Percentiles rank a stretch among this genome's conserved stretches.
These are phyloP conservation scores for Aspergillus proliferans DNA, from an alignment of 2,329 filamentous ascomycete genomes.

Conservation along the genomic window DNA sequence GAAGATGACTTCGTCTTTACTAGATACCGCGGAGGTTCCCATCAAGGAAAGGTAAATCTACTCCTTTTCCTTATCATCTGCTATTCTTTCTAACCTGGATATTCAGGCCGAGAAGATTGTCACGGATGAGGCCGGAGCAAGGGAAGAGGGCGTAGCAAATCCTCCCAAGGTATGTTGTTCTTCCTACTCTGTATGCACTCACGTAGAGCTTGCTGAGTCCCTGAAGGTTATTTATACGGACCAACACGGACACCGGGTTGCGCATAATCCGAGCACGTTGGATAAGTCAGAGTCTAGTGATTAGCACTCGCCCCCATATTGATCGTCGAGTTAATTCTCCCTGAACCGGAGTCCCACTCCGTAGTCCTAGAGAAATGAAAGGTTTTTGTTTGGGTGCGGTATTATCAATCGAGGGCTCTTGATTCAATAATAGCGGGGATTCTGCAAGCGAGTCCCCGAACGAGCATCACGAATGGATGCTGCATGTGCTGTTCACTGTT, in stretches of 20 bases:
- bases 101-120: conserved; percentile 18
- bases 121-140: conserved; percentile 14
- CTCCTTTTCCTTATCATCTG: conserved; percentile 1
- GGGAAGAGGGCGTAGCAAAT: conserved; percentile 17
- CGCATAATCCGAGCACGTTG: conserved; percentile 18
- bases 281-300: neutral
- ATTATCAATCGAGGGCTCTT: no score
- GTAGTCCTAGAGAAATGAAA: no score
- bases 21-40: conserved; percentile 16
- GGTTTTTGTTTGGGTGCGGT: no score
- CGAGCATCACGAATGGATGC: no score
- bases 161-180: conserved; percentile 18
- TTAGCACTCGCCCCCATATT: neutral
- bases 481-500: no score
- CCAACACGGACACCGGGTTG: conserved; percentile 22
- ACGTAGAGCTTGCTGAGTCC: neutral
- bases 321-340: no score
- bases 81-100: neutral
- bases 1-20: conserved; percentile 20
- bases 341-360: neutral
- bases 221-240: conserved; percentile 19
- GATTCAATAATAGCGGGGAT: no score
- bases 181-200: neutral
- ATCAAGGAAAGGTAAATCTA: conserved; percentile 15
- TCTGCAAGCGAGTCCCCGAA: no score